Base-by-base conservation (phyloP, 257 asterid genomes). In the Catharanthus roseus region DNA sequence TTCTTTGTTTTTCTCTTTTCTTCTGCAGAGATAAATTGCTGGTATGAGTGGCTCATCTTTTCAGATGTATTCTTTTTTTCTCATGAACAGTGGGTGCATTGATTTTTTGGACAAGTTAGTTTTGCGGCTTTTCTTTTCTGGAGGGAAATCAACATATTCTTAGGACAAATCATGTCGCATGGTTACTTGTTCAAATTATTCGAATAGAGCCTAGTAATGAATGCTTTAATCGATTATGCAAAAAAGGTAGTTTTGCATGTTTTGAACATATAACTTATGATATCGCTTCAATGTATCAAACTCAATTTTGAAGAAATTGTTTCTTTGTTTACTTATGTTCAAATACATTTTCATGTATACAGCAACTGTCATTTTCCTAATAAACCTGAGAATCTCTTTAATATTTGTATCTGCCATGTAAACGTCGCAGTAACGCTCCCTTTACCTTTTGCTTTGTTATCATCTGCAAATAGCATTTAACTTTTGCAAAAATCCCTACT, bases 11-110 rank as follows among this genome's bases (percentile, higher is more conserved):
- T 34, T n/a, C 62, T 47, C 38, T 44, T 53, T 67, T 69, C 62
- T 74, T 74, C 72, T 84, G 84, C 97, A 93, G 99, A 89, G 75
- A 73, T 87, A 70, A 89, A 84, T 77, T 91, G 97, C 88, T 93
- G 99, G 99, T 97, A 89, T 82, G 99, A 91, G 85, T 93, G 99
- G 99, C 99, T 93, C 75, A 88, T 87, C 76, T 86, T 93, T 79
- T 86, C 99, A 2, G 99, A 93, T 82, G 82, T 93, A 57, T 93
- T 93, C 86, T n/a, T 93, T 79, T 84, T 93, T 89, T 81, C 96
- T 93, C 73, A 83, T 89, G 89, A 93, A 93, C 82, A 89, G 86
- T 82, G 99, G 99, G 77, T 91, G 97, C 89, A 77, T 88, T 81
- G 97, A 93, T 66, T 93, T 93, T 67, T 91, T 93, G 79, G 97